These are phyloP conservation scores for Vitis rotundifolia DNA, from an alignment of 164 flowering plant species.

Conservation along the genomic window DNA sequence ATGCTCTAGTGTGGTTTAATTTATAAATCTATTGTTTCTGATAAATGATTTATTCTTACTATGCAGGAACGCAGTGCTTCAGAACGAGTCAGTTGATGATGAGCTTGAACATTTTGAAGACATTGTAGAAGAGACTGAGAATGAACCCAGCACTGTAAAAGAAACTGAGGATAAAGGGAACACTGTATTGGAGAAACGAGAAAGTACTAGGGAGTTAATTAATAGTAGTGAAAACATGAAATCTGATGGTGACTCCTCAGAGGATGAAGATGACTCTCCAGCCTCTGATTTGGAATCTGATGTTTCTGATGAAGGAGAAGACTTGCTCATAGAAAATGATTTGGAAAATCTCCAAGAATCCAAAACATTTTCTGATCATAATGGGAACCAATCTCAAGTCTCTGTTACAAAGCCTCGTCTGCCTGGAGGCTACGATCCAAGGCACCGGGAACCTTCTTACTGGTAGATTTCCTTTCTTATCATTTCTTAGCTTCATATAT, in stretches of 20 bases:
- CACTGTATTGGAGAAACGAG: constrained; percentile 16
- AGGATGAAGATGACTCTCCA: constrained; percentile 37
- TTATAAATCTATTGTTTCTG: neutral
- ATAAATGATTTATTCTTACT: neutral
- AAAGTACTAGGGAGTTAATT: constrained; percentile 9
- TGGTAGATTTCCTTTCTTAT: constrained; percentile 44
- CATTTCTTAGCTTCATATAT: neutral
- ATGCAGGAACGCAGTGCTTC: constrained; percentile 78
- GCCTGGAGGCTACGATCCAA: constrained; percentile 84
- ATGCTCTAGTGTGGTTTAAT: neutral
- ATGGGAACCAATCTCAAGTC: constrained; percentile 18
- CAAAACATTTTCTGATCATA: constrained; percentile 18
- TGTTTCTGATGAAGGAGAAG: constrained; percentile 51
- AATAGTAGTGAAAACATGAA: constrained; percentile 18
- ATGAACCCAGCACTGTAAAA: constrained; percentile 23
- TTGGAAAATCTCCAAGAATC: constrained; percentile 22
- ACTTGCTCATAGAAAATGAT: constrained; percentile 29
- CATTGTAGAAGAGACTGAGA: constrained; percentile 55
- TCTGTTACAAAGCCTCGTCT: constrained; percentile 25
- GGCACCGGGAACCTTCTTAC: constrained; percentile 85
- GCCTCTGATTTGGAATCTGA: constrained; percentile 45
- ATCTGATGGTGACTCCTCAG: constrained; percentile 35
- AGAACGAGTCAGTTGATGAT: constrained; percentile 87
- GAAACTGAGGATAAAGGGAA: constrained; percentile 39
- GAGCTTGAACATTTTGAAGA: constrained; percentile 95